Percentiles rank a stretch among this genome's conserved stretches.
These are phyloP conservation scores for Flueggea neowawraea DNA, from an alignment of 441 rosid genomes.

Conservation along the genomic window DNA sequence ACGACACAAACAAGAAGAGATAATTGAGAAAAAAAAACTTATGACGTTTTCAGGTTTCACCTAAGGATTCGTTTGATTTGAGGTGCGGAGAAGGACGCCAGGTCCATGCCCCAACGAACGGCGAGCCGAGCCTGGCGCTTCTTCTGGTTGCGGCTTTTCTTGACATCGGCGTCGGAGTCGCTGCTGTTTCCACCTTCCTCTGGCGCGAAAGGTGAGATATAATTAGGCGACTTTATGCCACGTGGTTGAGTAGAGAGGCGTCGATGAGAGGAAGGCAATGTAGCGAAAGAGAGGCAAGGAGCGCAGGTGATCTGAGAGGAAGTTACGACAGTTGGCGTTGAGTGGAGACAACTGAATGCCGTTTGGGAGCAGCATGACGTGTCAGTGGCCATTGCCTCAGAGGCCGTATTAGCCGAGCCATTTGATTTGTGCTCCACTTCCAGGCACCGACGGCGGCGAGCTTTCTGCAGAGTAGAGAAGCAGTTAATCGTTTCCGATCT, in stretches of 20 bases:
- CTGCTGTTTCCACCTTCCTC: constrained; percentile 29
- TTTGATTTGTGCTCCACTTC: too few species aligned
- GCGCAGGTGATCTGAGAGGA: constrained; percentile 12
- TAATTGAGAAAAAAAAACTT: too few species aligned
- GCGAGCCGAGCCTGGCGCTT: constrained; percentile 89
- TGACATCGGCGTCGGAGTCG: constrained; percentile 44
- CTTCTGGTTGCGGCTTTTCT: constrained; percentile 73
- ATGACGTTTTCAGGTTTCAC: constrained; percentile 15
- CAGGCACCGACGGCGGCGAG: too few species aligned
- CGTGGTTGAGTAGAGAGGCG: constrained; percentile 23
- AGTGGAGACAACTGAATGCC: constrained; percentile 17
- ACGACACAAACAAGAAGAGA: too few species aligned
- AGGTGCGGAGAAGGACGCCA: constrained; percentile 60
- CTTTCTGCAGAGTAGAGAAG: too few species aligned
- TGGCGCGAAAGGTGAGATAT: constrained; percentile 22
- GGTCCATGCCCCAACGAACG: constrained; percentile 76
- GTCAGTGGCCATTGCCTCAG: constrained; percentile 45
- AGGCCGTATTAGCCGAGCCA: constrained; percentile 64
- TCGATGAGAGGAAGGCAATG: constrained; percentile 26
- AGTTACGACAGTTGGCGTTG: constrained; percentile 16
- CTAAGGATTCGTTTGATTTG: constrained; percentile 66
- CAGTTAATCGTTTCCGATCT: too few species aligned
- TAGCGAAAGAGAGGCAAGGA: constrained; percentile 19
- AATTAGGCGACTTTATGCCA: constrained; percentile 25
- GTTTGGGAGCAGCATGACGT: constrained; percentile 11